These are phyloP conservation scores for Hondaea fermentalgiana DNA, from an alignment of 108 stramenopile species.

Conservation along the genomic window DNA sequence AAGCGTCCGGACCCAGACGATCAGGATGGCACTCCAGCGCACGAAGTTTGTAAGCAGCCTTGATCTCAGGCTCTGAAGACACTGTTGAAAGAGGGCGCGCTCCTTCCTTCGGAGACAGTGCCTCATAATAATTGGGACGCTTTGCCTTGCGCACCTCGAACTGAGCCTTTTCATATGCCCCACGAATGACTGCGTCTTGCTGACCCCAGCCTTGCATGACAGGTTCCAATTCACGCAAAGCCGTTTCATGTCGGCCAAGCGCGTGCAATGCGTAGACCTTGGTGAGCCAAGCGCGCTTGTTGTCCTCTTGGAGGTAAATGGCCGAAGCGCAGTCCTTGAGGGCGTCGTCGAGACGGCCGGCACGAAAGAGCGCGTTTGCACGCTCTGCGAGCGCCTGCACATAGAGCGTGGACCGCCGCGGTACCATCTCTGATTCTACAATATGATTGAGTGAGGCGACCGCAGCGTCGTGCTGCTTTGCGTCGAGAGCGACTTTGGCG, in stretches of 20 bases:
- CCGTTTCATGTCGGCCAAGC: conserved; percentile 35
- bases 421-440: background rate
- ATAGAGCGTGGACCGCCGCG: background rate
- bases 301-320: background rate
- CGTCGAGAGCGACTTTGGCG: background rate
- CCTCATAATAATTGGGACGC: conserved; percentile 46
- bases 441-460: background rate
- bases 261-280: conserved; percentile 38
- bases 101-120: conserved; percentile 27
- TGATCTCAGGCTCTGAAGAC: conserved; percentile 52
- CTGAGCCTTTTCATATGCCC: conserved; percentile 49
- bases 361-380: background rate
- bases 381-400: background rate
- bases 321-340: background rate
- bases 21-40: conserved; percentile 53
- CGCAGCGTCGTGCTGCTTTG: background rate
- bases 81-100: background rate
- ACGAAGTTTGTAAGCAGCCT: conserved; percentile 47
- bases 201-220: conserved; percentile 42
- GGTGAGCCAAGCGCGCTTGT: conserved; percentile 37
- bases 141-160: conserved; percentile 41
- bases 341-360: background rate
- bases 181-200: conserved; percentile 24
- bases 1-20: conserved; percentile 17
- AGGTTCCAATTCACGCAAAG: conserved; percentile 23